phyloP scores from a whole-genome alignment of 2,329 filamentous ascomycete species.

The Talaromyces pinophilus region DNA sequence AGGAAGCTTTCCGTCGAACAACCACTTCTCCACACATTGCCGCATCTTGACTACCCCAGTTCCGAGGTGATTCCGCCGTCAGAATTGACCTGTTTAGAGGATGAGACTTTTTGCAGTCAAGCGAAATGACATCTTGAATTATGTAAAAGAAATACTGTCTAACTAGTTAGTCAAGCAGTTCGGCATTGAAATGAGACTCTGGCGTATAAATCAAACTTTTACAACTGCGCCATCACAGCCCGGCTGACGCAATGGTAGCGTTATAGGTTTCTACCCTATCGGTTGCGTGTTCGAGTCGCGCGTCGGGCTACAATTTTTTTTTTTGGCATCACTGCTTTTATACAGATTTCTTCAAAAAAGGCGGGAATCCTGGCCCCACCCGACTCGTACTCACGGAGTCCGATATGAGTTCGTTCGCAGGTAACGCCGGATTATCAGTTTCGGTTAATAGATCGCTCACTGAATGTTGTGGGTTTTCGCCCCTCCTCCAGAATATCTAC shows the following conservation, averaged over 20 bases:
- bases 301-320: neutral
- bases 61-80: neutral
- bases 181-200: too few relatives aligned
- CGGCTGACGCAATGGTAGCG: neutral
- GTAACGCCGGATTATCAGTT: neutral
- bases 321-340: neutral
- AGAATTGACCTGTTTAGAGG: neutral
- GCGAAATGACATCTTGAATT: neutral
- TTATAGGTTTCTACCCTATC: neutral
- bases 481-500: too few relatives aligned
- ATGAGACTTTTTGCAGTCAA: neutral
- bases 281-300: neutral
- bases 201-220: too few relatives aligned
- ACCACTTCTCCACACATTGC: neutral
- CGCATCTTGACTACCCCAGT: neutral
- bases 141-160: neutral
- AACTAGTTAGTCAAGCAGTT: too few relatives aligned
- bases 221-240: too few relatives aligned
- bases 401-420: neutral
- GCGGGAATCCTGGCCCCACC: neutral
- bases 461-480: too few relatives aligned
- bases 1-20: neutral
- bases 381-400: neutral
- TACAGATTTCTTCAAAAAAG: neutral
- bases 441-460: too few relatives aligned